A percentile compares a stretch with the other conserved stretches of the same genome.
phyloP scores from a whole-genome alignment of 306 rosid genomes.

The Erythrophleum fordii region DNA sequence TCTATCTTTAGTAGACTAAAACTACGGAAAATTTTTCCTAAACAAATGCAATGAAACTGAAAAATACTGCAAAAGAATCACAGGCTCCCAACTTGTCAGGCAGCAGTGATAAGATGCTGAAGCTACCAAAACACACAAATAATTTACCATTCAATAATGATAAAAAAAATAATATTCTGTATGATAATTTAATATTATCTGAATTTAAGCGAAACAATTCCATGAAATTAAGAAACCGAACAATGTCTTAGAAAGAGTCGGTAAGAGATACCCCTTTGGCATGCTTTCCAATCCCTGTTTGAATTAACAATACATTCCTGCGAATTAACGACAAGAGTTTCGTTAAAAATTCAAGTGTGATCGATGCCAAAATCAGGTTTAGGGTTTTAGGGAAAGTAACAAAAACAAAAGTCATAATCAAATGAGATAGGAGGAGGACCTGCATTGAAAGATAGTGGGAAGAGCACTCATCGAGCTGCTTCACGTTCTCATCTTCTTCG shows the following conservation, averaged over 20 bases:
- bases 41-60: neutral
- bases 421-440: slow-evolving; percentile 43
- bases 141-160: neutral
- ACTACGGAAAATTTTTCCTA: neutral
- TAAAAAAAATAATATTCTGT: neutral
- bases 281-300: slow-evolving; percentile 79
- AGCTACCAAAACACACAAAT: neutral
- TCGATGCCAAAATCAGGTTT: slow-evolving; percentile 32
- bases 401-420: neutral
- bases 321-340: neutral
- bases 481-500: slow-evolving; percentile 80
- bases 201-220: neutral
- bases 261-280: slow-evolving; percentile 60
- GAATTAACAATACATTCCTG: slow-evolving; percentile 78
- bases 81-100: neutral
- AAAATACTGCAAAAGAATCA: neutral
- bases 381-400: slow-evolving; percentile 47
- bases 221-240: neutral
- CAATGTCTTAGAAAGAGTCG: neutral
- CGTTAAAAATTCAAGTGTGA: neutral
- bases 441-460: slow-evolving; percentile 71
- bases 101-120: neutral
- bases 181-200: slow-evolving; percentile 4
- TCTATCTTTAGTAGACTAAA: neutral
- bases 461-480: slow-evolving; percentile 80